phyloP scores from a whole-genome alignment of 208 protist genomes.

The Trypanosomatidae sp. region DNA sequence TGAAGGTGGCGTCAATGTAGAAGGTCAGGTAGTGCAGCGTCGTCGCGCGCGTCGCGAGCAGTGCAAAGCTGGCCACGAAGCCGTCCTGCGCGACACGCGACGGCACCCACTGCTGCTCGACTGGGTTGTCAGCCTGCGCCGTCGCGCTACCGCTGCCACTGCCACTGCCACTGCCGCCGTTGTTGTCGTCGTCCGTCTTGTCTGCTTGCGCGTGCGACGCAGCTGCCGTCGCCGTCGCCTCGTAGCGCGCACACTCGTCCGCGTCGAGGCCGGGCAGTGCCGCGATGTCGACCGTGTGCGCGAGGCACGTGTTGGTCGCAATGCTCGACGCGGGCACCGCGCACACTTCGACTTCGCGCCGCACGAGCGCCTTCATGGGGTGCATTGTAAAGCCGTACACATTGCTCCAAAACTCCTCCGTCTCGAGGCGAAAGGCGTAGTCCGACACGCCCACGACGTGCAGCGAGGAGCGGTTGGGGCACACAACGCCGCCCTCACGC shows the following conservation, averaged over 20 bases:
- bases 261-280: slow-evolving; percentile 16
- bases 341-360: slow-evolving; percentile 65
- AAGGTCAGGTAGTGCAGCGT: slow-evolving; percentile 83
- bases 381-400: slow-evolving; percentile 89
- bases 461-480: slow-evolving; percentile 67
- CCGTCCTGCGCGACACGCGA: slow-evolving; percentile 20
- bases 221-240: slow-evolving; percentile 9
- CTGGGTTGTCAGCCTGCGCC: slow-evolving; percentile 30
- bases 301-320: slow-evolving; percentile 44
- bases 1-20: slow-evolving; percentile 70
- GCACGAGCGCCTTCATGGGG: slow-evolving; percentile 82
- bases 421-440: slow-evolving; percentile 74
- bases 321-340: slow-evolving; percentile 57
- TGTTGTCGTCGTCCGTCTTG: neutral
- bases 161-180: neutral
- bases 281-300: slow-evolving; percentile 49
- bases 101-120: slow-evolving; percentile 24
- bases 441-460: slow-evolving; percentile 79
- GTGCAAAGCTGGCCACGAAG: slow-evolving; percentile 36
- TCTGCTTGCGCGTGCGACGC: slow-evolving; percentile 5
- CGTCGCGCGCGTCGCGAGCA: slow-evolving; percentile 27
- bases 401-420: slow-evolving; percentile 86
- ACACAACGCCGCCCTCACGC: slow-evolving; percentile 39
- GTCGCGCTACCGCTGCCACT: neutral
- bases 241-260: slow-evolving; percentile 23